A percentile compares a stretch with the other conserved stretches of the same genome.
phyloP scores from a whole-genome alignment of 148 eudicot genomes.

The Persicaria tinctoria region DNA sequence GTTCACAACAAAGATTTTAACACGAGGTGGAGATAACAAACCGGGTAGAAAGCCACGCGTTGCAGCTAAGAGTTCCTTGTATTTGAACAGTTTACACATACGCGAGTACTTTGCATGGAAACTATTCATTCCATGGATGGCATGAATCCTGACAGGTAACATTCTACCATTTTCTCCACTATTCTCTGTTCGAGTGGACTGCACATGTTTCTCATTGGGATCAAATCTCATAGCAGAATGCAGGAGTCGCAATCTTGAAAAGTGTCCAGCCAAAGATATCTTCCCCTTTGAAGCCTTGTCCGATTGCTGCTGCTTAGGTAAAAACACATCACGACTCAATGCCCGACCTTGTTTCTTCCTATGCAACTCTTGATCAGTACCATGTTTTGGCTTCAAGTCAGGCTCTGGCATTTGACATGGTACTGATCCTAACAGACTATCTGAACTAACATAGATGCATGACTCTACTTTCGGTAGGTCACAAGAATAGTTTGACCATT shows the following conservation, averaged over 20 bases:
- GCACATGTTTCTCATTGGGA: slow-evolving; percentile 26
- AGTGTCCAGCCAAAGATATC: slow-evolving; percentile 23
- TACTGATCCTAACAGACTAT: slow-evolving; percentile 50
- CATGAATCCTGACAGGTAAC: slow-evolving; percentile 26
- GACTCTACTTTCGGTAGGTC: slow-evolving; percentile 23
- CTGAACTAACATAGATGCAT: slow-evolving; percentile 18
- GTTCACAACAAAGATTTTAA: neutral
- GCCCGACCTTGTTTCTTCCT: slow-evolving; percentile 50
- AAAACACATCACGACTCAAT: slow-evolving; percentile 37
- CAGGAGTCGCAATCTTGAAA: slow-evolving; percentile 19
- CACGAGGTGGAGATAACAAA: slow-evolving; percentile 23
- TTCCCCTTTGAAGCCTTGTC: slow-evolving; percentile 17
- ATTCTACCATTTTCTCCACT: slow-evolving; percentile 23
- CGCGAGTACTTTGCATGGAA: slow-evolving; percentile 57
- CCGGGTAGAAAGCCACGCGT: slow-evolving; percentile 62
- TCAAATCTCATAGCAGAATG: slow-evolving; percentile 28
- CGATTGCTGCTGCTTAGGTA: slow-evolving; percentile 19
- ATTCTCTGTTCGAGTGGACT: neutral
- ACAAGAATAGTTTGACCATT: slow-evolving; percentile 24
- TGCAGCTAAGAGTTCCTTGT: slow-evolving; percentile 55
- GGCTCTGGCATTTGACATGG: slow-evolving; percentile 41
- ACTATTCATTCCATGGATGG: slow-evolving; percentile 29
- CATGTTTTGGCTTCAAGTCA: slow-evolving; percentile 21
- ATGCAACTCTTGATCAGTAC: slow-evolving; percentile 28
- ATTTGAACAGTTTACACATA: slow-evolving; percentile 59